A percentile compares a stretch with the other conserved stretches of the same genome.
phyloP scores from a whole-genome alignment of 2,329 filamentous ascomycete species.

The Graphiopsis chlorocephala region DNA sequence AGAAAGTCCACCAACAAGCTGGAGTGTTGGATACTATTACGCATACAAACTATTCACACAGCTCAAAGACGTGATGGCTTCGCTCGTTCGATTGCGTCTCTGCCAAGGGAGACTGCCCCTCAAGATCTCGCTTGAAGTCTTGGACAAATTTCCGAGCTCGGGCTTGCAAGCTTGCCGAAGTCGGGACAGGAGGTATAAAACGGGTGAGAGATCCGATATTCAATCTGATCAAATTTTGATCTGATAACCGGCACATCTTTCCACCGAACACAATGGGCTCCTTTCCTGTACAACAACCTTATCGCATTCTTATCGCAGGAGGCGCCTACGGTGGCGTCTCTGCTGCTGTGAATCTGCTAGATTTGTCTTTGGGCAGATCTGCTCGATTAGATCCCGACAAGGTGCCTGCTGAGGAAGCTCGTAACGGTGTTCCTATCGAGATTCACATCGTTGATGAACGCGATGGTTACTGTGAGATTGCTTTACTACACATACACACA shows the following conservation, averaged over 20 bases:
- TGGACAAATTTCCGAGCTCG: conserved; percentile 16
- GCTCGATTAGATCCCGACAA: conserved; percentile 43
- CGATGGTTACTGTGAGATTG: conserved; percentile 70
- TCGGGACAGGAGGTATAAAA: not conserved
- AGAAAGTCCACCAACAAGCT: not conserved
- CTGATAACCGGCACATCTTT: conserved; percentile 4
- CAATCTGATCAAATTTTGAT: conserved; percentile 12
- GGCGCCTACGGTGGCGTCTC: conserved; percentile 72
- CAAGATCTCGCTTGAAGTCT: conserved; percentile 1
- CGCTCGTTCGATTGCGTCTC: not conserved
- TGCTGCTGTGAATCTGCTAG: conserved; percentile 63
- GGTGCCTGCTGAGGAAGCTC: conserved; percentile 30
- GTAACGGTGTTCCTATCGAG: conserved; percentile 48
- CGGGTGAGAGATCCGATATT: not conserved
- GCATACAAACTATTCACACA: not conserved
- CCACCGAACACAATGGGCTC: conserved; percentile 4
- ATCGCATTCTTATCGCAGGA: conserved; percentile 61
- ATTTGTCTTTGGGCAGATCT: conserved; percentile 58
- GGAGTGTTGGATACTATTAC: not conserved
- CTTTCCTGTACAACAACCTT: not conserved
- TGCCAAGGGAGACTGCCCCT: not conserved
- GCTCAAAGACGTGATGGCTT: not conserved
- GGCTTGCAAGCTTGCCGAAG: not conserved
- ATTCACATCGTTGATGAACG: conserved; percentile 74
- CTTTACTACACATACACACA: too few relatives aligned